These are phyloP conservation scores for Scytalidium lignicola DNA, from an alignment of 2,329 filamentous ascomycete genomes.

Conservation along the genomic window DNA sequence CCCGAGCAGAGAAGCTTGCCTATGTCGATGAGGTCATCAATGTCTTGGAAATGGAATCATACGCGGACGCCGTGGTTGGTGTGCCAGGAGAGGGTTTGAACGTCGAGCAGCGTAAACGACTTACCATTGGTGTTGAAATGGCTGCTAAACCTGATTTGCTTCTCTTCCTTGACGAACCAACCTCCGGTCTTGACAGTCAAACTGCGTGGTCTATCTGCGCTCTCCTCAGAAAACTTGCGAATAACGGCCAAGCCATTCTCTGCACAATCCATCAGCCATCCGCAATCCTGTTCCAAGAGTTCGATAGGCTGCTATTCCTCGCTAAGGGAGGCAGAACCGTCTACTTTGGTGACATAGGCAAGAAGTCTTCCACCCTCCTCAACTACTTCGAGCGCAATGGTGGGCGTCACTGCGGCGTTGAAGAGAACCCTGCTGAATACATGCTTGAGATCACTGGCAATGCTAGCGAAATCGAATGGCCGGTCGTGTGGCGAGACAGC, in stretches of 20 bases:
- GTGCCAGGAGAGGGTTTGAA: slow-evolving; percentile 79
- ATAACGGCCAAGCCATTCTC: slow-evolving; percentile 87
- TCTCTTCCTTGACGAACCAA: slow-evolving; percentile 92
- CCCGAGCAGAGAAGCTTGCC: slow-evolving; percentile 70
- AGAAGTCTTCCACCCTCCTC: slow-evolving; percentile 62
- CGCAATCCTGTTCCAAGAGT: slow-evolving; percentile 89
- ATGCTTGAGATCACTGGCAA: slow-evolving; percentile 59
- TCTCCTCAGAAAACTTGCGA: slow-evolving; percentile 82
- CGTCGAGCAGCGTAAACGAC: slow-evolving; percentile 64
- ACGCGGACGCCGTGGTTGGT: slow-evolving; percentile 86
- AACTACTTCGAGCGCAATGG: slow-evolving; percentile 74
- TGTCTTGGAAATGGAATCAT: slow-evolving; percentile 83
- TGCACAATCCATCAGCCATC: slow-evolving; percentile 98
- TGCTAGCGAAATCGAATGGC: slow-evolving; percentile 61
- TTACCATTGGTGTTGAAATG: slow-evolving; percentile 91
- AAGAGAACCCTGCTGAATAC: slow-evolving; percentile 78
- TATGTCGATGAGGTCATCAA: slow-evolving; percentile 91
- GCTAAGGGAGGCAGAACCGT: slow-evolving; percentile 71
- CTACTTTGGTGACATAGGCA: slow-evolving; percentile 76
- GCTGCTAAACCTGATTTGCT: slow-evolving; percentile 86
- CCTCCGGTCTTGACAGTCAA: slow-evolving; percentile 87
- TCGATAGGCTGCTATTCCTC: slow-evolving; percentile 75
- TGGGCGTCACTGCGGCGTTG: slow-evolving; percentile 56
- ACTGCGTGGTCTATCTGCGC: slow-evolving; percentile 90
- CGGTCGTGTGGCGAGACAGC: slow-evolving; percentile 53